phyloP scores from a whole-genome alignment of 2,329 filamentous ascomycete genomes.

The Penicillium sp. region DNA sequence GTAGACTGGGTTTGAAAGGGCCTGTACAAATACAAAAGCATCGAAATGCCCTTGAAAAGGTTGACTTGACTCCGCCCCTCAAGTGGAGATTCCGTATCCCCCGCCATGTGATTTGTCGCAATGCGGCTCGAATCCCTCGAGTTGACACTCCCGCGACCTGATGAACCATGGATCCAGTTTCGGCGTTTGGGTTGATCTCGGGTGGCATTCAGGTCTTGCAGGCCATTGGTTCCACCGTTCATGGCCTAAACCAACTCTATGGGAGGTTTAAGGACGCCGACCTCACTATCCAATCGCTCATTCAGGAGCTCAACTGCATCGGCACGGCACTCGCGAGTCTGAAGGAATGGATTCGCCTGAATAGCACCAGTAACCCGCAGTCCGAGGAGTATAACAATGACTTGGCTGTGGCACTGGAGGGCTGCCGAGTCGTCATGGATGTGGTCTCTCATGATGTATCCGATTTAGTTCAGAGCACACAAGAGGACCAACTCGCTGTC shows the following conservation, averaged over 20 bases:
- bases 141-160: background rate
- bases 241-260: conserved; percentile 29
- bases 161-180: conserved; percentile 32
- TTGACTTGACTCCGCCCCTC: too few species aligned
- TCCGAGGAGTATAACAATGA: conserved; percentile 26
- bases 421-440: conserved; percentile 35
- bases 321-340: conserved; percentile 34
- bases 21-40: too few species aligned
- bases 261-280: conserved; percentile 36
- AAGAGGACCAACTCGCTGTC: conserved; percentile 13
- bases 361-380: conserved; percentile 19
- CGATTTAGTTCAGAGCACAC: conserved; percentile 22
- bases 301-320: conserved; percentile 34
- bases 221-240: conserved; percentile 30
- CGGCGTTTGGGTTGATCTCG: conserved; percentile 31
- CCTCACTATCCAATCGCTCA: conserved; percentile 35
- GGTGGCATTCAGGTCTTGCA: conserved; percentile 33
- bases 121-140: too few species aligned
- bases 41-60: too few species aligned
- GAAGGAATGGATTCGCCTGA: conserved; percentile 30
- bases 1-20: too few species aligned
- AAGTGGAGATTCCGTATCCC: too few species aligned
- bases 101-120: too few species aligned
- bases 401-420: conserved; percentile 32
- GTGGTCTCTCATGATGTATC: conserved; percentile 32